Conservation (phyloP, 208 protist species). For the Trypanosoma theileri region DNA sequence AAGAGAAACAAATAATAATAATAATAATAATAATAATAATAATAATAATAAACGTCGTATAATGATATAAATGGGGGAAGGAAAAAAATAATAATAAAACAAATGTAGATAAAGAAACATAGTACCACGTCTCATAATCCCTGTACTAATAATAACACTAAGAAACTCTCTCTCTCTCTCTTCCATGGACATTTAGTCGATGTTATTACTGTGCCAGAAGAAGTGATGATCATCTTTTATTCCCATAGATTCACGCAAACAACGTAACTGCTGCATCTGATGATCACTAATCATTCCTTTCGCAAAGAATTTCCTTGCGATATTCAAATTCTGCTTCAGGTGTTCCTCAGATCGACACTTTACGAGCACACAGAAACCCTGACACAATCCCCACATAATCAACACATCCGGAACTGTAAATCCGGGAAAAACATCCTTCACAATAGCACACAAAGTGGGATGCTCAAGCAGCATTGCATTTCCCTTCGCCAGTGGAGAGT, state of each 20-base stretch:
- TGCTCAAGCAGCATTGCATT: slow-evolving; percentile 53
- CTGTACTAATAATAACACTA: background rate
- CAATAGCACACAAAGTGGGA: slow-evolving; percentile 40
- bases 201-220: slow-evolving; percentile 65
- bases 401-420: slow-evolving; percentile 56
- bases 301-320: slow-evolving; percentile 42
- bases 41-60: background rate
- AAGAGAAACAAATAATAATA: background rate
- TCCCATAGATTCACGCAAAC: slow-evolving; percentile 45
- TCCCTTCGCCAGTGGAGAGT: slow-evolving; percentile 68
- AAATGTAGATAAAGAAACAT: background rate
- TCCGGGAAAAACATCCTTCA: slow-evolving; percentile 37
- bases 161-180: background rate
- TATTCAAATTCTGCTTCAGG: slow-evolving; percentile 39
- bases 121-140: background rate
- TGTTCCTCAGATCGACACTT: slow-evolving; percentile 52
- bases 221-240: slow-evolving; percentile 53
- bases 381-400: slow-evolving; percentile 73
- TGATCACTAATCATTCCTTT: slow-evolving; percentile 37
- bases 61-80: background rate
- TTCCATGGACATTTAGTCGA: slow-evolving; percentile 36
- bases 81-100: background rate
- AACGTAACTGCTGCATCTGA: slow-evolving; percentile 39
- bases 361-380: slow-evolving; percentile 69
- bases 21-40: background rate